Conservation (phyloP, 129 eudicot genomes). For the Tagetes patula region DNA sequence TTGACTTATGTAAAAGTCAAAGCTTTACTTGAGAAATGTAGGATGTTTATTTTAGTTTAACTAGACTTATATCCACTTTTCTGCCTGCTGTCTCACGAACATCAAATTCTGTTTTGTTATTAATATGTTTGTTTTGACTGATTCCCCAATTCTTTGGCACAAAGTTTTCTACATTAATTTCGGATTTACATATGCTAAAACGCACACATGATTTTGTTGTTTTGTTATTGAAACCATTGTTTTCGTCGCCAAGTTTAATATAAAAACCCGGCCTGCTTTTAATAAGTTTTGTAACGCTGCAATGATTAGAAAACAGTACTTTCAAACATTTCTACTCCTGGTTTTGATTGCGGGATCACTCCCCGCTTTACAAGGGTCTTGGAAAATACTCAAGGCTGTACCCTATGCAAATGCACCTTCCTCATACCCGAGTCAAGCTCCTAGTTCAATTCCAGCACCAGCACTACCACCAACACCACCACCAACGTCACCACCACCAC, state of each 20-base stretch:
- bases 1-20: neutral
- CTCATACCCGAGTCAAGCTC: neutral
- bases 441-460: conserved; percentile 24
- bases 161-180: neutral
- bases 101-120: conserved; percentile 19
- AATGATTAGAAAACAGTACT: conserved; percentile 26
- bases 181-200: conserved; percentile 15
- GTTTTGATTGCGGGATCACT: conserved; percentile 28
- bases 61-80: conserved; percentile 2
- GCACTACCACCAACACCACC: neutral
- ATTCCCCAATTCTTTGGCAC: conserved; percentile 20
- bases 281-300: conserved; percentile 13
- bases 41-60: neutral
- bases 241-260: conserved; percentile 29
- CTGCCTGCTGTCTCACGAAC: neutral
- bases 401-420: neutral
- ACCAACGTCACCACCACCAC: neutral
- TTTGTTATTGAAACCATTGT: conserved; percentile 23
- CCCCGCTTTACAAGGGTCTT: conserved; percentile 13
- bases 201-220: conserved; percentile 2
- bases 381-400: conserved; percentile 16
- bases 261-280: neutral
- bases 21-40: conserved; percentile 14
- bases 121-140: conserved; percentile 17
- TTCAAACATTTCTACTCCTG: conserved; percentile 18